Evolutionary conservation across 805 yeast species (phyloP).

Genomic region (Blastobotrys muscicola): DNA sequence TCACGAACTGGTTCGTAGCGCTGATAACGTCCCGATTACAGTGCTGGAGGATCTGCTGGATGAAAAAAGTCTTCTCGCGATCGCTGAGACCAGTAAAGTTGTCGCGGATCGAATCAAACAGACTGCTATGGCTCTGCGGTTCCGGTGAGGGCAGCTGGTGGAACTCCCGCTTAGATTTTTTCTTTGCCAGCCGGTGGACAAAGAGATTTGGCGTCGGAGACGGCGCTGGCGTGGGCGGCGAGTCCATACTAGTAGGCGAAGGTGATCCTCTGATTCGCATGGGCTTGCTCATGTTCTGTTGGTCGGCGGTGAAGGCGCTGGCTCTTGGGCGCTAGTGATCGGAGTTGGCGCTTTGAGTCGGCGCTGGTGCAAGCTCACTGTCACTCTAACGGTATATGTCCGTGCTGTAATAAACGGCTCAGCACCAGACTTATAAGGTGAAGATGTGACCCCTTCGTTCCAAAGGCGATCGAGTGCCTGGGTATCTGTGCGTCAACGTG

Average conservation of each 20-base stretch:
- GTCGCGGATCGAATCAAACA: not conserved
- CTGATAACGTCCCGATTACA: conserved; percentile 21
- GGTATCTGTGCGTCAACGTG: too few species aligned
- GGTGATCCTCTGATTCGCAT: too few species aligned
- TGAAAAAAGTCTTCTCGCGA: conserved; percentile 13
- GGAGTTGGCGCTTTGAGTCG: too few species aligned
- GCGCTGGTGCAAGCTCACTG: too few species aligned
- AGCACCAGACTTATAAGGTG: too few species aligned
- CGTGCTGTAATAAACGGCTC: too few species aligned
- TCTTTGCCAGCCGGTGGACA: conserved; percentile 5
- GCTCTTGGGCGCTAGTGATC: too few species aligned
- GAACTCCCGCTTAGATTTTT: not conserved
- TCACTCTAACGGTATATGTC: too few species aligned
- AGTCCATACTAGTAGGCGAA: not conserved
- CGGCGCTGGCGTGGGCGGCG: conserved; percentile 24
- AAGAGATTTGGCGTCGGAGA: conserved; percentile 21
- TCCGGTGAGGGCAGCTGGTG: not conserved
- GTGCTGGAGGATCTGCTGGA: conserved; percentile 17
- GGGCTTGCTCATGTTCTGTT: too few species aligned
- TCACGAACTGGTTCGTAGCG: conserved; percentile 18
- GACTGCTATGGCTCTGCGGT: not conserved
- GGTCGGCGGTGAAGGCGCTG: too few species aligned
- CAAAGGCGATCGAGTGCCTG: too few species aligned
- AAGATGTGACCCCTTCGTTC: too few species aligned
- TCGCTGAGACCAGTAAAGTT: conserved; percentile 9